Percentiles rank a stretch among this genome's conserved stretches.
Conservation (phyloP, 345 rosid species). For the Lepidium africanum region DNA sequence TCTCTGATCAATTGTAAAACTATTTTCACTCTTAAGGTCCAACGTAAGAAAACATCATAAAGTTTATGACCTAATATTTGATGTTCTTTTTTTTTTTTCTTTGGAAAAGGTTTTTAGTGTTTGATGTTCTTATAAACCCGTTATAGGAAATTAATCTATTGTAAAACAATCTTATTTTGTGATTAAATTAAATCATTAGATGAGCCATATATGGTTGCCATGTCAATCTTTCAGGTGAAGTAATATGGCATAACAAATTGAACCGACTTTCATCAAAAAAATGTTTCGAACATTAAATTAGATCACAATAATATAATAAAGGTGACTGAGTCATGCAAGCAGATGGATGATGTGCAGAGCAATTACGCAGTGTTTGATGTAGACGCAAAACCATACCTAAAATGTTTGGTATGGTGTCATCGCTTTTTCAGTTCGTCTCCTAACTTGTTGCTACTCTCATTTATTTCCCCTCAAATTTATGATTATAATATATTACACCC, state of each 20-base stretch:
- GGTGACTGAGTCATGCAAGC: background rate
- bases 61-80: too few species aligned
- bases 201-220: background rate
- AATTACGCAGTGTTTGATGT: slow-evolving; percentile 1
- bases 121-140: too few species aligned
- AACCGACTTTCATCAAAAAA: background rate
- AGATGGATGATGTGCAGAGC: slow-evolving; percentile 6
- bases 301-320: background rate
- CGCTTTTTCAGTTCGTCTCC: background rate
- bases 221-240: background rate
- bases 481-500: background rate
- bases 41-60: too few species aligned
- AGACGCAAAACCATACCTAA: slow-evolving; percentile 14
- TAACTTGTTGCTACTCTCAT: background rate
- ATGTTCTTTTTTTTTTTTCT: too few species aligned
- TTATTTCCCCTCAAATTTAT: background rate
- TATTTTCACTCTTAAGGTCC: too few species aligned
- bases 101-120: too few species aligned
- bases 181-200: background rate
- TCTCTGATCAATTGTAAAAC: background rate
- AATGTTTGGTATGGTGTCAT: slow-evolving; percentile 19
- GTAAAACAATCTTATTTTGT: background rate
- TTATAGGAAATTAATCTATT: background rate
- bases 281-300: background rate
- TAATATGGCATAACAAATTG: background rate